A percentile compares a stretch with the other conserved stretches of the same genome.
Evolutionary conservation across 1,139 yeast species (phyloP).

Genomic region (Pichia sp.): DNA sequence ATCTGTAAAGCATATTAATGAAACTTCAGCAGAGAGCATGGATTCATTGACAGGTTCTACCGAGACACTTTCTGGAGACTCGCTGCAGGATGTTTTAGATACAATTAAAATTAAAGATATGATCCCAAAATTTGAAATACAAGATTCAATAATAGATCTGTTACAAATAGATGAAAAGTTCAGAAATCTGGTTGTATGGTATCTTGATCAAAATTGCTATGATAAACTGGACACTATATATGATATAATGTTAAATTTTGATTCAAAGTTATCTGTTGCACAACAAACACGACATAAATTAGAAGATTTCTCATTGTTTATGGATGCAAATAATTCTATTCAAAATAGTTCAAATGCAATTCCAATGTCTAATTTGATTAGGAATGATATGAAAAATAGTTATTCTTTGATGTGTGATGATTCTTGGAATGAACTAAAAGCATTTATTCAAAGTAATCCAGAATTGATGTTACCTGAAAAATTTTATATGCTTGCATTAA

Average conservation of each 20-base stretch:
- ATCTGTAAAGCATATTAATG: too few relatives aligned
- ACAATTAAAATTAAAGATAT: neutral
- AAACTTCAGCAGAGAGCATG: too few relatives aligned
- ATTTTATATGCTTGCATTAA: conserved; percentile 36
- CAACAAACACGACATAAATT: conserved; percentile 1
- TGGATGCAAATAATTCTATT: neutral
- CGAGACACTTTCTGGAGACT: neutral
- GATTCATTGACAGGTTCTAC: too few relatives aligned
- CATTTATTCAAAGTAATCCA: conserved; percentile 20
- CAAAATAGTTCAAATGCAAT: neutral
- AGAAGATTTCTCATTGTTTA: neutral
- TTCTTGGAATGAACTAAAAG: conserved; percentile 17
- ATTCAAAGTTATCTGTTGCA: neutral
- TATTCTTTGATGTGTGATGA: neutral
- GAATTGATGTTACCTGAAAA: conserved; percentile 28
- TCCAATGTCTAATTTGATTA: conserved; percentile 5
- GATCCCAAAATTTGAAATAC: conserved; percentile 3
- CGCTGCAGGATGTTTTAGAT: neutral
- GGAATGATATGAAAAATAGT: neutral
- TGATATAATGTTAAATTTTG: conserved; percentile 28
- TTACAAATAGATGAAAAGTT: conserved; percentile 10
- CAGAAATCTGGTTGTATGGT: conserved; percentile 13
- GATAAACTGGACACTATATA: conserved; percentile 29
- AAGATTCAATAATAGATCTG: conserved; percentile 14
- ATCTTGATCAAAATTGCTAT: conserved; percentile 18